Evolutionary conservation across 1,284 basidiomycete genomes (phyloP), one percentile per base, ranked within the genome.

Genomic region (Boletus semigastroideus): DNA sequence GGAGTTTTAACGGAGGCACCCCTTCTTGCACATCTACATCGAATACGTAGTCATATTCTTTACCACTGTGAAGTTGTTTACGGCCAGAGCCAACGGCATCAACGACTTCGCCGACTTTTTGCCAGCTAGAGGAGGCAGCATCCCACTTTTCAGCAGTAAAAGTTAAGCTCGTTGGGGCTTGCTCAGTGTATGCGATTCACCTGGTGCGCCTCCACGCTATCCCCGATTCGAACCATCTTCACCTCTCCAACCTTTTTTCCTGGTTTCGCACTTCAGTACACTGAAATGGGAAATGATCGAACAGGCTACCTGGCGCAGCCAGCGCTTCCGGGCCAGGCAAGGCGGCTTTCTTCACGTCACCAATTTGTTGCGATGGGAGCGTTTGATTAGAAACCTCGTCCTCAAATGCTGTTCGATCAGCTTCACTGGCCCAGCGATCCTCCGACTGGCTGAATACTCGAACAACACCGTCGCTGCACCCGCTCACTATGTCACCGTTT

Each of bases 1-100:
- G 95, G 30, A 99, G 79, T 67, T 98, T 98, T 57, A 99, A 78
- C 7, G 94, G 88, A 7, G 96, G 95, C 20, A 84, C 85, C 8
- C 94, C 96, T 58, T 98, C 96, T 58, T 92, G 80, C 27, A 98
- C 89, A 65, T 98, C 96, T 17, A 99, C 95, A 64, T 98, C 95
- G 64, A 99, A 99, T 9, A 99, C 96, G 64, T 98, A 96, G 73
- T 99, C 97, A 66, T 95, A 99, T 72, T 98, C 96, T 67, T 88
- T 87, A 28, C 97, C 97, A 59, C 92, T 72, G 68, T 90, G 89
- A 6, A 96, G 78, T 69, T 96, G 92, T 71, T 93, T 98, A 54
- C 90, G 80, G 9, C 84, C 83, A 42, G 87, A 84, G 10, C 94
- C 92, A 42, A 97, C 90, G 16, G 93, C 93, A 64, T 96, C 96